phyloP scores from a whole-genome alignment of 202 grass and related monocot genomes.

The Zizania palustris region DNA sequence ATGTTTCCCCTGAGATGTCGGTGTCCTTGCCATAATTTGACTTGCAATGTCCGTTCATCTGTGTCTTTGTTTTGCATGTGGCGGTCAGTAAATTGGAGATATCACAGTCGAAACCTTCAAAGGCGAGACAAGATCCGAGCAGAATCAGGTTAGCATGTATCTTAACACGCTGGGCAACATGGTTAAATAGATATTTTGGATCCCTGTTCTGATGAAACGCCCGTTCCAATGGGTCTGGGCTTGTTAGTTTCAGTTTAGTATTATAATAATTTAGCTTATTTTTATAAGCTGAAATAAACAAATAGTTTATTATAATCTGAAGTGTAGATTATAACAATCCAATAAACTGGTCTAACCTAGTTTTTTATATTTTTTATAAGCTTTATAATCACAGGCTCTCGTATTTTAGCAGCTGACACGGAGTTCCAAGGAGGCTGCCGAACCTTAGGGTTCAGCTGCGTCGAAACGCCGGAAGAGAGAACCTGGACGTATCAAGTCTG shows the following conservation, averaged over 20 bases:
- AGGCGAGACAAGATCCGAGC: constrained; percentile 57
- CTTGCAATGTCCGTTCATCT: constrained; percentile 23
- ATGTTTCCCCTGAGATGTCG: constrained; percentile 14
- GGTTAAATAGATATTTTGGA: not conserved
- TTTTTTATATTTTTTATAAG: too few relatives aligned
- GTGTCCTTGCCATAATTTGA: constrained; percentile 7
- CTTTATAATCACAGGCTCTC: too few relatives aligned
- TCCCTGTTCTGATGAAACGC: constrained; percentile 26
- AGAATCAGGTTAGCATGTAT: constrained; percentile 56
- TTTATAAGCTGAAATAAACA: too few relatives aligned
- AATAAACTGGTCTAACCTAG: too few relatives aligned
- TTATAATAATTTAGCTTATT: too few relatives aligned
- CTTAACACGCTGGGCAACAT: constrained; percentile 1
- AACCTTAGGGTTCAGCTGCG: constrained; percentile 85
- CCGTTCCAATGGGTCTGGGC: constrained; percentile 90
- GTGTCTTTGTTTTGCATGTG: constrained; percentile 35
- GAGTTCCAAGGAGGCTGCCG: constrained; percentile 65
- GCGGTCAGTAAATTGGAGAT: constrained; percentile 45
- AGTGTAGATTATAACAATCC: too few relatives aligned
- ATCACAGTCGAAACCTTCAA: constrained; percentile 69
- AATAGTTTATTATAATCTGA: too few relatives aligned
- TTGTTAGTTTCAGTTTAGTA: too few relatives aligned
- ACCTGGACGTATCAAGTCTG: constrained; percentile 78
- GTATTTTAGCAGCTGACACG: constrained; percentile 52
- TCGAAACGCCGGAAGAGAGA: constrained; percentile 77